Conservation (phyloP, 345 rosid species). For the Euphorbia peplus region DNA sequence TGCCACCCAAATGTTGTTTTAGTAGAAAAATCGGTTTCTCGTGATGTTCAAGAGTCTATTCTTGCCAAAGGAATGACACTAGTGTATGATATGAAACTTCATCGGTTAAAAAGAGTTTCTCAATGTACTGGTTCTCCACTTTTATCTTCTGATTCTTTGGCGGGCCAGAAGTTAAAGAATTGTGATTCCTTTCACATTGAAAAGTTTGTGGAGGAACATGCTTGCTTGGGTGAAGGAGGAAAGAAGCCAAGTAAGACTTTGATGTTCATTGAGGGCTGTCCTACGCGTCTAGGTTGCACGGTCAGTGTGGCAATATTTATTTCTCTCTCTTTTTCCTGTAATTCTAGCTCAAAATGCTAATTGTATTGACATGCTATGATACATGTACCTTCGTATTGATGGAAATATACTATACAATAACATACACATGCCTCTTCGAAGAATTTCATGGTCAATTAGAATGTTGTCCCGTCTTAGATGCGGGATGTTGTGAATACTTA, state of each 20-base stretch:
- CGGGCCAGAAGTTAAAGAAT: conserved; percentile 60
- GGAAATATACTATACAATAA: background rate
- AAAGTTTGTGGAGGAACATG: conserved; percentile 80
- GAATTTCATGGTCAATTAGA: background rate
- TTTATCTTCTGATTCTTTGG: conserved; percentile 47
- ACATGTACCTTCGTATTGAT: background rate
- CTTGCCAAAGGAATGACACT: conserved; percentile 67
- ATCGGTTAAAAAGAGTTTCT: conserved; percentile 80
- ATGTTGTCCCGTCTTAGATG: background rate
- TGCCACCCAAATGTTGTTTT: conserved; percentile 74
- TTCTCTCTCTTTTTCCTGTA: background rate
- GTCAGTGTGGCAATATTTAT: conserved; percentile 46
- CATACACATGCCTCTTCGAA: background rate
- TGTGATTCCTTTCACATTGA: conserved; percentile 82
- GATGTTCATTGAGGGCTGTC: conserved; percentile 91
- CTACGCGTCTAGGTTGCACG: conserved; percentile 78
- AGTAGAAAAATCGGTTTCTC: conserved; percentile 86
- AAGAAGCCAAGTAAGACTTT: conserved; percentile 78
- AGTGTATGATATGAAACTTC: conserved; percentile 87
- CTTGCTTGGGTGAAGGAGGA: conserved; percentile 56
- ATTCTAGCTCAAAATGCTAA: background rate
- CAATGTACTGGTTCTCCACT: conserved; percentile 78
- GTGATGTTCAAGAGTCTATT: conserved; percentile 75
- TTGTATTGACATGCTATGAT: background rate
- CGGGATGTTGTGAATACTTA: background rate